phyloP scores from a whole-genome alignment of 2,329 filamentous ascomycete genomes.

The Aureobasidium lini region DNA sequence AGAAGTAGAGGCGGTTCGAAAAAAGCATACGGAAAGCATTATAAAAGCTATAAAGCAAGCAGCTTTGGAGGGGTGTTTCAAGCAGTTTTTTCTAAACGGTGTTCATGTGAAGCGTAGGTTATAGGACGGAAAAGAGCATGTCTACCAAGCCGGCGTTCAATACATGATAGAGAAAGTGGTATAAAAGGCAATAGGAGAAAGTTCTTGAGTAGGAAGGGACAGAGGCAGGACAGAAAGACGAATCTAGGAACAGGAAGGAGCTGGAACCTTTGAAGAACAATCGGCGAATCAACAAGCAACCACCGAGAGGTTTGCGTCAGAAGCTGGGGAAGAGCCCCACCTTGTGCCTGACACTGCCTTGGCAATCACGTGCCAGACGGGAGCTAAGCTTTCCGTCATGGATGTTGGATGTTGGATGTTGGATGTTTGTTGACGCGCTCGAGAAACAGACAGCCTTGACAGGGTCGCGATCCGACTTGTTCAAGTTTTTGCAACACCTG shows the following conservation, averaged over 20 bases:
- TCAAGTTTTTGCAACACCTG: neutral
- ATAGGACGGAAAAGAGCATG: neutral
- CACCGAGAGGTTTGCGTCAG: neutral
- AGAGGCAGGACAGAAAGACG: neutral
- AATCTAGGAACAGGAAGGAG: neutral
- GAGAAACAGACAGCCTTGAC: neutral
- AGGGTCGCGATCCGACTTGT: neutral
- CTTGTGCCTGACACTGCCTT: slow-evolving; percentile 4
- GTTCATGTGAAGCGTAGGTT: neutral
- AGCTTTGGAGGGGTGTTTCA: neutral
- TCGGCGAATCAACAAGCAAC: neutral
- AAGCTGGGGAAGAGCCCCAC: slow-evolving; percentile 7
- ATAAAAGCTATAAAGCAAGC: neutral
- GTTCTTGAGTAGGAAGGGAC: neutral
- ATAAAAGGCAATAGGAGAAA: neutral
- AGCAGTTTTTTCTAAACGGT: neutral
- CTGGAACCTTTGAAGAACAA: neutral
- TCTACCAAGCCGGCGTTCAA: neutral
- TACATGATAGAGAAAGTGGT: neutral
- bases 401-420: neutral
- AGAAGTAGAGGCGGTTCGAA: too few species aligned
- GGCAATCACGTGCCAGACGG: neutral
- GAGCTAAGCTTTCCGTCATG: neutral
- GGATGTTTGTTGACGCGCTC: slow-evolving; percentile 6
- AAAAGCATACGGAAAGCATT: slow-evolving; percentile 6